A percentile compares a stretch with the other conserved stretches of the same genome.
phyloP scores from a whole-genome alignment of 179 eudicot genomes.

The Heliamphora pulchella region DNA sequence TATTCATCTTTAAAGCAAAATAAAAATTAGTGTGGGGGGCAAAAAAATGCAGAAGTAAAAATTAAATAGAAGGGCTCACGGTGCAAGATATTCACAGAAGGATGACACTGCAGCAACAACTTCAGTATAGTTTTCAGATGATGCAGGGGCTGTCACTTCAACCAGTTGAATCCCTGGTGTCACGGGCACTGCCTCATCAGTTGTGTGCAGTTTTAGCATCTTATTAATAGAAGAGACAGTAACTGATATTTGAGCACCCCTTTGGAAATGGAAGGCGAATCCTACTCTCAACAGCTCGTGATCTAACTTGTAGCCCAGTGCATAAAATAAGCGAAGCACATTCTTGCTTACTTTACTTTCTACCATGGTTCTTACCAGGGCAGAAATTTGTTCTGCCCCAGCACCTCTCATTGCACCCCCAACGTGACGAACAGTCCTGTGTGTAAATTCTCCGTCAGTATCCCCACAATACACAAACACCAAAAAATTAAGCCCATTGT shows the following conservation, averaged over 20 bases:
- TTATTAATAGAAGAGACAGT: slow-evolving; percentile 76
- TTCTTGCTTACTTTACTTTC: slow-evolving; percentile 90
- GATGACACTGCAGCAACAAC: slow-evolving; percentile 73
- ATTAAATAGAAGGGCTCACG: slow-evolving; percentile 42
- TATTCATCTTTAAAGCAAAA: neutral
- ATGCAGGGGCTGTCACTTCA: slow-evolving; percentile 87
- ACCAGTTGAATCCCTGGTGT: slow-evolving; percentile 90
- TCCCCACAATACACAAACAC: neutral
- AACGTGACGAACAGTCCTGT: slow-evolving; percentile 77
- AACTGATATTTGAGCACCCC: slow-evolving; percentile 80
- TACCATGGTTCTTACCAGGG: slow-evolving; percentile 62
- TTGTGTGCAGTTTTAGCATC: slow-evolving; percentile 73
- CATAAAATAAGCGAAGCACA: slow-evolving; percentile 63
- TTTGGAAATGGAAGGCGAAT: slow-evolving; percentile 58
- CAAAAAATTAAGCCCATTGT: neutral
- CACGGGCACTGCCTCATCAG: slow-evolving; percentile 74
- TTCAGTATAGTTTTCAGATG: slow-evolving; percentile 69
- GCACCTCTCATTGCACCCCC: slow-evolving; percentile 96
- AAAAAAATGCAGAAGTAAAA: neutral
- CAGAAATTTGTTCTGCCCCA: slow-evolving; percentile 86
- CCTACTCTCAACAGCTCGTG: slow-evolving; percentile 80
- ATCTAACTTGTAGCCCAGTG: slow-evolving; percentile 82
- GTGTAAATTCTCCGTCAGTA: neutral
- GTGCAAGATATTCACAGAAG: slow-evolving; percentile 91
- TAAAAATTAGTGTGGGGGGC: neutral